Percentiles rank a stretch among this genome's conserved stretches.
phyloP scores from a whole-genome alignment of 2,329 filamentous ascomycete genomes.

The Colletotrichum sp. region DNA sequence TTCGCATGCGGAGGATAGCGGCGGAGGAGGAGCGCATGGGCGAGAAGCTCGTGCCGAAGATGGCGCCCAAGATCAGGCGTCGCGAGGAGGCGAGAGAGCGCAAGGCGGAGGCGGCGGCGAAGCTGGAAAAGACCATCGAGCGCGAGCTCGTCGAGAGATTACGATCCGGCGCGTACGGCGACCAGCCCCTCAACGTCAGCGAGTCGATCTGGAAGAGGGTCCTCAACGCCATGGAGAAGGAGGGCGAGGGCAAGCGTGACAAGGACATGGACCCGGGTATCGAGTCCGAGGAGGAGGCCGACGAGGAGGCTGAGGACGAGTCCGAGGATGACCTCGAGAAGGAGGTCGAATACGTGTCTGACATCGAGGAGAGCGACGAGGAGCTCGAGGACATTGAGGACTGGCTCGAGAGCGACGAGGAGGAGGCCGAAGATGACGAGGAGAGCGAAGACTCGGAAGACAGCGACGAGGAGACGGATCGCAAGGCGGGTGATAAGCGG shows the following conservation, averaged over 20 bases:
- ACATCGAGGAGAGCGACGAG: conserved; percentile 83
- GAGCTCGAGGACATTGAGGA: conserved; percentile 80
- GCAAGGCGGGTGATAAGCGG: conserved; percentile 60
- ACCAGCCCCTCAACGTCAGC: conserved; percentile 93
- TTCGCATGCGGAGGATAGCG: conserved; percentile 78
- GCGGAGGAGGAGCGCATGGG: conserved; percentile 90
- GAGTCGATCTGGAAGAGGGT: conserved; percentile 98
- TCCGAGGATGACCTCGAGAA: conserved; percentile 72
- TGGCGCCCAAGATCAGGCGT: conserved; percentile 87
- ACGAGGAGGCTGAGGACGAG: conserved; percentile 68
- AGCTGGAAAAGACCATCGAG: conserved; percentile 96
- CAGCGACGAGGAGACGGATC: conserved; percentile 58
- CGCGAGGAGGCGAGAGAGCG: conserved; percentile 78
- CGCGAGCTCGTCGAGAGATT: conserved; percentile 90
- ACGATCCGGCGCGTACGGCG: conserved; percentile 91
- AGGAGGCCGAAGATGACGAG: conserved; percentile 63
- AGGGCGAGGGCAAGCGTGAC: conserved; percentile 82
- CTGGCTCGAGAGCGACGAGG: conserved; percentile 80
- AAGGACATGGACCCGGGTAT: conserved; percentile 89
- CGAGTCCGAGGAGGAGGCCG: conserved; percentile 75
- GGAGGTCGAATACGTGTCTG: conserved; percentile 91
- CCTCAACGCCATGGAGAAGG: conserved; percentile 84
- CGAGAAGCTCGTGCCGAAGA: conserved; percentile 84
- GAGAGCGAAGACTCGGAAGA: conserved; percentile 63
- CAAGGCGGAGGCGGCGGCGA: conserved; percentile 82